phyloP scores from a whole-genome alignment of 2,329 filamentous ascomycete genomes.

The Ustulina deusta region DNA sequence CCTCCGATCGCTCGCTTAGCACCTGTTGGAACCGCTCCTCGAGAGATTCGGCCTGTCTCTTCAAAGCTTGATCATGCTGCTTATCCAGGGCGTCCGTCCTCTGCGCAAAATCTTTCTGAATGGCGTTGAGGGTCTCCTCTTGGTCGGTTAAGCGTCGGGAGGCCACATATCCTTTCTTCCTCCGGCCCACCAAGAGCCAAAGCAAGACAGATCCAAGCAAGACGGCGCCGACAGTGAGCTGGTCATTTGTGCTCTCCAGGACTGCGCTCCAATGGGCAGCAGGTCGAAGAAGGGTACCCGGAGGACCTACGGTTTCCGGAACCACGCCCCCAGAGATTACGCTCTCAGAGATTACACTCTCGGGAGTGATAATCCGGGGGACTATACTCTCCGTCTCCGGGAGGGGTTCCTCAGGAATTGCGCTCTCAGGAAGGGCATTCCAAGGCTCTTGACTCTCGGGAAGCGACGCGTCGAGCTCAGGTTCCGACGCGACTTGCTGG shows the following conservation, averaged over 20 bases:
- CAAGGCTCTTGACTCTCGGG: slow-evolving; percentile 16
- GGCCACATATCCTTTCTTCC: slow-evolving; percentile 23
- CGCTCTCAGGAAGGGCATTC: slow-evolving; percentile 10
- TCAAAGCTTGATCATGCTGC: slow-evolving; percentile 37
- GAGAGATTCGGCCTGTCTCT: slow-evolving; percentile 34
- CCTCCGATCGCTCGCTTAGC: slow-evolving; percentile 37
- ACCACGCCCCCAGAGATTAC: background rate
- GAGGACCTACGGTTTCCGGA: slow-evolving; percentile 11
- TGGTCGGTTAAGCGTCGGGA: slow-evolving; percentile 20
- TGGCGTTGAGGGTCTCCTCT: slow-evolving; percentile 33
- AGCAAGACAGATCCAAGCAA: slow-evolving; percentile 34
- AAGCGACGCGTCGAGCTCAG: slow-evolving; percentile 32
- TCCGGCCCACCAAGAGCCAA: slow-evolving; percentile 35
- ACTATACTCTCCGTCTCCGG: slow-evolving; percentile 8
- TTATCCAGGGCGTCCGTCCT: slow-evolving; percentile 39
- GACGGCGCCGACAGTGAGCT: slow-evolving; percentile 33
- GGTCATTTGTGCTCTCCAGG: slow-evolving; percentile 16
- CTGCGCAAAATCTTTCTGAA: slow-evolving; percentile 36
- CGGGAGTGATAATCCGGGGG: slow-evolving; percentile 6
- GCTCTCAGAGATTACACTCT: background rate
- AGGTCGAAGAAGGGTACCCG: background rate
- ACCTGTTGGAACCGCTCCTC: slow-evolving; percentile 40
- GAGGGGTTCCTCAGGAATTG: slow-evolving; percentile 11
- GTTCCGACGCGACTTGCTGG: slow-evolving; percentile 27
- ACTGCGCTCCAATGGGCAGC: slow-evolving; percentile 9